These are phyloP conservation scores for Komagataella pastoris DNA, from an alignment of 805 yeast species.

Conservation along the genomic window DNA sequence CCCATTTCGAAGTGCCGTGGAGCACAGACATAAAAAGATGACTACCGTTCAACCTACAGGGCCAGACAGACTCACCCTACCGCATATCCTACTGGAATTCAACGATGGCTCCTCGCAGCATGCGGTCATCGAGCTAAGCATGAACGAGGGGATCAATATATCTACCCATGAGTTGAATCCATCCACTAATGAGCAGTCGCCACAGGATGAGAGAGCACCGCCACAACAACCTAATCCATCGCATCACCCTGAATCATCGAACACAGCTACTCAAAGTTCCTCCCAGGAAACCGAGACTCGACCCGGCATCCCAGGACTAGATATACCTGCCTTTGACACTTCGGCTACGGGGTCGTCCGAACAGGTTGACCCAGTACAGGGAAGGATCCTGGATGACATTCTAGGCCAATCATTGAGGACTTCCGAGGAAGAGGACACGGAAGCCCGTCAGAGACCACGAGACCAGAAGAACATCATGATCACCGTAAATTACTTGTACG, in stretches of 20 bases:
- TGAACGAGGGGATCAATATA: neutral
- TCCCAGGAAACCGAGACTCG: neutral
- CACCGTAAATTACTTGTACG: constrained; percentile 24
- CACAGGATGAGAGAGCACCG: neutral
- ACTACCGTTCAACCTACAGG: neutral
- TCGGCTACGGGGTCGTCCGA: constrained; percentile 17
- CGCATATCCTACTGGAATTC: neutral
- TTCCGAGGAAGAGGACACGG: neutral
- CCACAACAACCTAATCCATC: neutral
- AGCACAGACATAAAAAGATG: neutral
- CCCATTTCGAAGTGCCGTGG: neutral
- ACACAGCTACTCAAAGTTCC: neutral
- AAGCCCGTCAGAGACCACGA: neutral
- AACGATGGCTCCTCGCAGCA: neutral
- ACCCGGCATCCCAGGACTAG: constrained; percentile 17
- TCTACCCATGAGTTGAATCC: neutral
- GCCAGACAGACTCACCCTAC: neutral
- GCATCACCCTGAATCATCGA: neutral
- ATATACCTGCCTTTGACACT: constrained; percentile 22
- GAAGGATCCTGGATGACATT: neutral
- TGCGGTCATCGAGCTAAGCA: neutral
- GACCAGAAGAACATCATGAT: constrained; percentile 22
- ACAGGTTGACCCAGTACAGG: constrained; percentile 5
- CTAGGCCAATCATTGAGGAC: neutral
- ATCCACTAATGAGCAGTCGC: neutral